phyloP scores from a whole-genome alignment of 2,329 filamentous ascomycete species.

The Remersonia thermophila region DNA sequence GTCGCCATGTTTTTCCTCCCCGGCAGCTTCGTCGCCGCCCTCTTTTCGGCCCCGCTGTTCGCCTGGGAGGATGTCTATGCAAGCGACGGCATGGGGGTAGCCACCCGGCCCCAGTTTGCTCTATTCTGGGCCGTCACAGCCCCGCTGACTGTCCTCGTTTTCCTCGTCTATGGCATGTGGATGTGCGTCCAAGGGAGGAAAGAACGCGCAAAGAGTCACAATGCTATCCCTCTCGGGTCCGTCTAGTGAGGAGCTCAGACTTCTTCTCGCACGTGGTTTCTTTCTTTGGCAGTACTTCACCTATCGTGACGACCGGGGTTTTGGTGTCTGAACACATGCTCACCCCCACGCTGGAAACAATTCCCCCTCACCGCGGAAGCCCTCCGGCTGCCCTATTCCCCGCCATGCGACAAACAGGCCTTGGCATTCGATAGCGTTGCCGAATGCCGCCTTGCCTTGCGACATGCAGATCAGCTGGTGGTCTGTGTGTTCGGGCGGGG shows the following conservation, averaged over 20 bases:
- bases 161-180: constrained; percentile 25
- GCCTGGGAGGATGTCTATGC: constrained; percentile 8
- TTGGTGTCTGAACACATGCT: no score
- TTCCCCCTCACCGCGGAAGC: no score
- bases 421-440: constrained; percentile 5
- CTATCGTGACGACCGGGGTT: no score
- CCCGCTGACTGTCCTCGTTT: constrained; percentile 26
- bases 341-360: no score
- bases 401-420: no score
- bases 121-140: constrained; percentile 31
- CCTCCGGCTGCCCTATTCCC: no score
- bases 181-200: constrained; percentile 18
- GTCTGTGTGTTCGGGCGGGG: background rate
- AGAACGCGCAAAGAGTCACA: constrained; percentile 4
- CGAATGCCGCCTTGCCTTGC: background rate
- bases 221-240: background rate
- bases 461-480: background rate
- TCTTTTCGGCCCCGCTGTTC: constrained; percentile 23
- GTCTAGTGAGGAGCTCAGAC: background rate
- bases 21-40: constrained; percentile 29
- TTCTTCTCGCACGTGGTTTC: constrained; percentile 1
- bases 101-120: constrained; percentile 24
- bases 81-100: constrained; percentile 19
- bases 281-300: background rate
- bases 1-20: constrained; percentile 33